A percentile compares a stretch with the other conserved stretches of the same genome.
phyloP scores from a whole-genome alignment of 1,139 yeast genomes.

The Pichia cactophila region DNA sequence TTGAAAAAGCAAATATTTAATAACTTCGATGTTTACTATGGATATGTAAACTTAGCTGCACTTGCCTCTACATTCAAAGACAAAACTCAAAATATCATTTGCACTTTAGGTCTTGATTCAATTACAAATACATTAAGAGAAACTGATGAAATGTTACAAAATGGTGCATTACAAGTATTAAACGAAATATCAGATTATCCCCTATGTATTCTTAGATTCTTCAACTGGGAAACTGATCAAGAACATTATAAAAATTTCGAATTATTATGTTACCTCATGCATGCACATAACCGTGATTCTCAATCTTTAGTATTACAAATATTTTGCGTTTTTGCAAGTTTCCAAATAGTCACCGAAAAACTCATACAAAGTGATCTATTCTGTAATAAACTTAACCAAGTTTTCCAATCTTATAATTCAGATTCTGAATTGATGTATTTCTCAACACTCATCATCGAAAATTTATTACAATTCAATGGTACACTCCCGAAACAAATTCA shows the following conservation, averaged over 20 bases:
- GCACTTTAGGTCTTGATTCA: constrained; percentile 33
- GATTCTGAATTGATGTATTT: constrained; percentile 19
- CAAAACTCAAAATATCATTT: constrained; percentile 28
- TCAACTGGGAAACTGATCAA: constrained; percentile 30
- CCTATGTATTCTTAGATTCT: constrained; percentile 40
- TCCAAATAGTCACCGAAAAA: constrained; percentile 36
- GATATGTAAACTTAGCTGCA: constrained; percentile 19
- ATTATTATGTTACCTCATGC: constrained; percentile 15
- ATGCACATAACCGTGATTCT: constrained; percentile 8
- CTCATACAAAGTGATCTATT: constrained; percentile 28
- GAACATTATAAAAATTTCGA: constrained; percentile 30
- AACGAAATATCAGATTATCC: constrained; percentile 42
- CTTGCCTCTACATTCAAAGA: constrained; percentile 20
- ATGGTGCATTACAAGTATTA: constrained; percentile 42
- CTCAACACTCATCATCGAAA: constrained; percentile 3
- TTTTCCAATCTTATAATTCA: constrained; percentile 29
- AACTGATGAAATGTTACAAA: constrained; percentile 34
- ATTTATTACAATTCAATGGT: background rate
- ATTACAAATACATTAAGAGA: constrained; percentile 33
- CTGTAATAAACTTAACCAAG: constrained; percentile 26
- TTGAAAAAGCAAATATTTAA: constrained; percentile 14
- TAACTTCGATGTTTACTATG: constrained; percentile 11
- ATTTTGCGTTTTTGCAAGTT: constrained; percentile 20
- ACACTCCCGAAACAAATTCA: background rate
- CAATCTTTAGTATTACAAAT: constrained; percentile 7